These are phyloP conservation scores for Podospora didyma DNA, from an alignment of 495 filamentous ascomycete genomes.

Conservation along the genomic window DNA sequence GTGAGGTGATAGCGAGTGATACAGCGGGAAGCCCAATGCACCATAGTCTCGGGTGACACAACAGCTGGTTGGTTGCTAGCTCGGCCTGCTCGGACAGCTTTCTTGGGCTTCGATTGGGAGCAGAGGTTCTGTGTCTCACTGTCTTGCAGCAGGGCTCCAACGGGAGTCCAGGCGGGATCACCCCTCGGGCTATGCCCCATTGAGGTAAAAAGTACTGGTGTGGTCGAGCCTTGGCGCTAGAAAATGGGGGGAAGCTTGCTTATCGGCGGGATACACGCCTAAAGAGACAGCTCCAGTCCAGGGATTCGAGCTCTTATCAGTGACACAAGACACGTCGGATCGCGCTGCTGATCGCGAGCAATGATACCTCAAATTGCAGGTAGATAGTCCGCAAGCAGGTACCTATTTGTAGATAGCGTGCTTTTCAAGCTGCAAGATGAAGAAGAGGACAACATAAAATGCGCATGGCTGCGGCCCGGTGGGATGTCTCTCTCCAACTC, in stretches of 20 bases:
- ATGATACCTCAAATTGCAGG: too few relatives aligned
- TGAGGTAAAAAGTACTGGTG: slow-evolving; percentile 13
- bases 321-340: background rate
- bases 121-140: too few relatives aligned
- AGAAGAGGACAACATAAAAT: background rate
- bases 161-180: background rate
- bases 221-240: too few relatives aligned
- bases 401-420: too few relatives aligned
- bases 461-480: background rate
- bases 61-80: too few relatives aligned
- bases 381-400: too few relatives aligned
- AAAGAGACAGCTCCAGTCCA: background rate
- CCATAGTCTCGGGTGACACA: too few relatives aligned
- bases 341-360: too few relatives aligned
- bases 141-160: background rate
- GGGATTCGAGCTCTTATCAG: background rate
- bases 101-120: too few relatives aligned
- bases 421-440: background rate
- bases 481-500: background rate
- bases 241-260: background rate
- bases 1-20: too few relatives aligned
- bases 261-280: background rate
- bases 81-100: too few relatives aligned
- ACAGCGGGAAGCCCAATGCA: too few relatives aligned
- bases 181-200: slow-evolving; percentile 2